phyloP scores from a whole-genome alignment of 2,329 filamentous ascomycete species.

The Celoporthe dispersa region DNA sequence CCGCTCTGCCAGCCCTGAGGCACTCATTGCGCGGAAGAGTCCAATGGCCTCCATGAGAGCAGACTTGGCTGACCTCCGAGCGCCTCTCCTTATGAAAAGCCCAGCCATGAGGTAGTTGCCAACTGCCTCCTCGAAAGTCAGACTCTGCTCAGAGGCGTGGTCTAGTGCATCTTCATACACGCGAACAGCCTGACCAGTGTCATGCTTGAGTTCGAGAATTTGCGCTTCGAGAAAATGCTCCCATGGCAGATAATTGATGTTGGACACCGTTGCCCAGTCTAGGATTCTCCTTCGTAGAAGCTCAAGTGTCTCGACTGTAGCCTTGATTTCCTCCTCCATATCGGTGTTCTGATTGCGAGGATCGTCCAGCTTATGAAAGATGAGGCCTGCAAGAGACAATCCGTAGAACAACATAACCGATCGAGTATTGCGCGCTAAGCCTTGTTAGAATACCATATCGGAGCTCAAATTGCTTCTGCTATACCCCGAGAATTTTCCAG shows the following conservation, averaged over 20 bases:
- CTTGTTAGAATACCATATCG: neutral
- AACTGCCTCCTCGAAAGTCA: conserved; percentile 73
- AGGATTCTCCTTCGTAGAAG: conserved; percentile 64
- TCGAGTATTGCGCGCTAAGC: conserved; percentile 53
- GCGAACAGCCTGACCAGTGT: conserved; percentile 62
- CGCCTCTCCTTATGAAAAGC: conserved; percentile 67
- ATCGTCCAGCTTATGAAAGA: conserved; percentile 55
- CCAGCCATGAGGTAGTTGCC: conserved; percentile 76
- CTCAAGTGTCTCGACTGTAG: conserved; percentile 57
- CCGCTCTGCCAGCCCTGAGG: conserved; percentile 68
- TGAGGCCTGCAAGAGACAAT: conserved; percentile 56
- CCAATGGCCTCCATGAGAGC: conserved; percentile 69
- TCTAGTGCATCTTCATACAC: conserved; percentile 74
- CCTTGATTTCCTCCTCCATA: conserved; percentile 47
- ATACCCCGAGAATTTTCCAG: neutral
- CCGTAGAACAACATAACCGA: conserved; percentile 65
- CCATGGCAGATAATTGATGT: conserved; percentile 75
- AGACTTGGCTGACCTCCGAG: conserved; percentile 70
- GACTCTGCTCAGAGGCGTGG: conserved; percentile 69
- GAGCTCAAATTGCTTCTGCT: neutral
- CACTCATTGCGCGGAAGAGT: conserved; percentile 71
- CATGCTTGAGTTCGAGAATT: conserved; percentile 63
- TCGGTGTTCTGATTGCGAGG: conserved; percentile 48
- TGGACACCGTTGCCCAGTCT: conserved; percentile 65
- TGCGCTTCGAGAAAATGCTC: conserved; percentile 71